A percentile compares a stretch with the other conserved stretches of the same genome.
Conservation (phyloP, 805 yeast genomes). For the Barnettozyma wickerhamii region DNA sequence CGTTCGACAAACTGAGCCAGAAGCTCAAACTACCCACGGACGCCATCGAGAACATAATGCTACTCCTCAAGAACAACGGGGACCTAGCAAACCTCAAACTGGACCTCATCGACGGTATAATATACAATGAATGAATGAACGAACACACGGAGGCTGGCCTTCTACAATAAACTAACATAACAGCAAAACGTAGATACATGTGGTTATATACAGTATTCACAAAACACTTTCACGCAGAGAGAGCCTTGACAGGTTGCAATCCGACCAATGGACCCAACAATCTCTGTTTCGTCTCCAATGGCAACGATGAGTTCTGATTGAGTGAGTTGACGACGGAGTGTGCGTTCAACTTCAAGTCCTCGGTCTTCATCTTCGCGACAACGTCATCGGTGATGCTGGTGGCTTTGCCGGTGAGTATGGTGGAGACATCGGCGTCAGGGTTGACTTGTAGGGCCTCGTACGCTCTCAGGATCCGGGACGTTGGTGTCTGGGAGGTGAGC, state of each 20-base stretch:
- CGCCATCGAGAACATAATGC: slow-evolving; percentile 23
- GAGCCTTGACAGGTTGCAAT: slow-evolving; percentile 22
- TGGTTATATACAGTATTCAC: too few relatives aligned
- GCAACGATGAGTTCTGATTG: slow-evolving; percentile 22
- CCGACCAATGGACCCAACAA: slow-evolving; percentile 27
- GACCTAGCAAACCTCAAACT: slow-evolving; percentile 18
- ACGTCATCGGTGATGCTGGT: slow-evolving; percentile 5
- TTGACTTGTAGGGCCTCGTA: slow-evolving; percentile 13
- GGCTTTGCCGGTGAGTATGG: slow-evolving; percentile 18
- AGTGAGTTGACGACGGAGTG: slow-evolving; percentile 23
- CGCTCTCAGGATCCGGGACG: slow-evolving; percentile 21
- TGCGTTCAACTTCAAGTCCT: slow-evolving; percentile 22
- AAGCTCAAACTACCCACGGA: slow-evolving; percentile 16
- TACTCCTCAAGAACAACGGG: slow-evolving; percentile 20
- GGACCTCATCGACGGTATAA: slow-evolving; percentile 24
- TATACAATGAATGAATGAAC: slow-evolving; percentile 19
- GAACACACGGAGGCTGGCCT: neutral
- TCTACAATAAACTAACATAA: neutral
- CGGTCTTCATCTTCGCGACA: slow-evolving; percentile 14
- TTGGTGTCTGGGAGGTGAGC: slow-evolving; percentile 19
- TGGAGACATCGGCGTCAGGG: slow-evolving; percentile 14
- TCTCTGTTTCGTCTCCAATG: slow-evolving; percentile 20
- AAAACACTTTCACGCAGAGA: slow-evolving; percentile 6
- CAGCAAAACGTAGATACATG: too few relatives aligned
- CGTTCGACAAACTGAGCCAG: slow-evolving; percentile 15